Evolutionary conservation across 176 grass and related monocot species (phyloP), one percentile per base, ranked within the genome.

Genomic region (Guadua angustifolia): DNA sequence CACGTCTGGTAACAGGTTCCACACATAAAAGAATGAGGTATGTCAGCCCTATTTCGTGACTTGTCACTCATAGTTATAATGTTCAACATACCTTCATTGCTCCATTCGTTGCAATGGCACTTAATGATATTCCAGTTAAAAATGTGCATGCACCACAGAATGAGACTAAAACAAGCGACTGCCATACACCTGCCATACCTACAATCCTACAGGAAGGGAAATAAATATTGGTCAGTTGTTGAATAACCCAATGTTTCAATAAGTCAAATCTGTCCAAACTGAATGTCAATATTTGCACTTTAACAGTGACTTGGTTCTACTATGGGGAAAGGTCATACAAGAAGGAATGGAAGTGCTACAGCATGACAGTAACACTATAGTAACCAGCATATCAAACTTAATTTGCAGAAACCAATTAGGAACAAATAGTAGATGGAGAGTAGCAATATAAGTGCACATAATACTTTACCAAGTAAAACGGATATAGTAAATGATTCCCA

Each of bases 401-500:
- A 68, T 79, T 57, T 45, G 9, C 33, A 52, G n/a, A 67, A 82
- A 67, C 9, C 17, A 83, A 51, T 17, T 68, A 60, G n/a, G 53
- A 83, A 51, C 21, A 57, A 73, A 78, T 24, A 3, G 7, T 33
- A 72, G 39, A 83, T 55, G 76, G 5, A 39, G 35, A 19, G 36
- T n/a, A 26, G 71, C 59, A 63, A 61, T 47, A 66, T 52, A 50
- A 59, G 55, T 17, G 16, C 10, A 78, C 22, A 44, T 10, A 84
- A 59, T 81, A 86, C 69, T 79, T 67, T 90, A 99, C 96, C 96
- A 99, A 60, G 93, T 90, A 87, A 99, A 99, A 86, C 96, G 93
- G 83, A 99, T 99, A 83, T 99, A 99, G 88, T 99, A 99, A 78
- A 99, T 99, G 76, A 99, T 99, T 88, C 96, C 96, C 87, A 99